Base-by-base conservation (phyloP, 371 early-diverging fungal species). In the Synchytrium microbalum region DNA sequence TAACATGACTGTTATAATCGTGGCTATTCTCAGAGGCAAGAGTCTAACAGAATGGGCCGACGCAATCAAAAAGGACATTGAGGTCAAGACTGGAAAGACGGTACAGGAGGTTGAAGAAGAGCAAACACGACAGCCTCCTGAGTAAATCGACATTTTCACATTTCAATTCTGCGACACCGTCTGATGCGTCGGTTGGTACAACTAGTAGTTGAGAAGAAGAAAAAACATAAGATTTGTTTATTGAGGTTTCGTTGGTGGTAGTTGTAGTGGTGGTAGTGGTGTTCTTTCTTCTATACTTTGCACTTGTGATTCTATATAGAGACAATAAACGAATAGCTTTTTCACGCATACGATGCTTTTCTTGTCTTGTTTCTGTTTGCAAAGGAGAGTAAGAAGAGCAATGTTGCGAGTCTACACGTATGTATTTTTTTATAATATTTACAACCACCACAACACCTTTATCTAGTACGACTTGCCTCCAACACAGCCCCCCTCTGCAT, bases 1-100 rank as follows among this genome's bases (percentile, higher is more conserved):
- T 72, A 98, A 98, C 79, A 98, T 98, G 98, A 93, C 96, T 0
- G 89, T 95, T 14, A 76, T 95, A 46, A 90, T 98, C 54, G 88
- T 93, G 2, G 98, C 82, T 0, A 72, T 95, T 51, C 77, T 95
- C 67, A 81, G 88, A 64, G 92, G 91, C 10, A 59, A 56, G 24
- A 56, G 10, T 38, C 46, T 38, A 38, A 5, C 46, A 19, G 46
- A 38, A 10, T 38, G 46, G 46, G 46, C 46, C 19, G 19, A 19
- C 19, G 19, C 5, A 10, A 38, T 38, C 19, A 38, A 19, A 19
- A 38, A 5, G 46, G 19, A 38, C 10, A 38, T 38, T 38, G 46
- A 38, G 19, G 19, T 19, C 10, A 38, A 19, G 10, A 38, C 46
- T 38, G 19, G 19, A 5, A 38, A 10, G 46, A 10, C 46, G 19